Percentiles rank a stretch among this genome's conserved stretches.
phyloP scores from a whole-genome alignment of 768 basidiomycete species.

The Trametes elegans region DNA sequence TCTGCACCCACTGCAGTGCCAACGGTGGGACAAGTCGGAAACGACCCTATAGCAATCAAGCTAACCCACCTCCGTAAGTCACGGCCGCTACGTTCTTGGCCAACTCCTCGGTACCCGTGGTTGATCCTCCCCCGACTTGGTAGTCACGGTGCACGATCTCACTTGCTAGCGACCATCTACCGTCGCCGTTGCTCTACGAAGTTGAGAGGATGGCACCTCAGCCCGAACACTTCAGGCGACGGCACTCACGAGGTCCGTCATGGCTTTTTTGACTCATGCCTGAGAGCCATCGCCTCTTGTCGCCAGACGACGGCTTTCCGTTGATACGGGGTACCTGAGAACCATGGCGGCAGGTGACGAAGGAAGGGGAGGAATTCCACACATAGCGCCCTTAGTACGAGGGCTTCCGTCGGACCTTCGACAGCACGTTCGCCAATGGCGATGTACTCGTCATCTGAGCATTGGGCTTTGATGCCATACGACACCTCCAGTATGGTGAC shows the following conservation, averaged over 20 bases:
- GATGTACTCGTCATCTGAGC: background rate
- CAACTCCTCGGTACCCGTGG: slow-evolving; percentile 10
- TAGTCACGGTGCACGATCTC: slow-evolving; percentile 4
- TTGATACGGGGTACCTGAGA: slow-evolving; percentile 25
- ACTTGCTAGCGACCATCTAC: slow-evolving; percentile 1
- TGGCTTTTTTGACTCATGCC: background rate
- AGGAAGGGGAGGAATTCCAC: slow-evolving; percentile 14
- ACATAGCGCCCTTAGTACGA: slow-evolving; percentile 3
- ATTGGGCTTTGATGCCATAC: slow-evolving; percentile 9
- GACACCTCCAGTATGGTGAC: slow-evolving; percentile 19
- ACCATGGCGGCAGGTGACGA: slow-evolving; percentile 22
- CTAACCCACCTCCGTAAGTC: slow-evolving; percentile 16
- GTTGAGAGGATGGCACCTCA: too few species aligned
- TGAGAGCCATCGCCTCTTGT: background rate
- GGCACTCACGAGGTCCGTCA: background rate
- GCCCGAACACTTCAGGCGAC: background rate
- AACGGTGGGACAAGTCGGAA: too few species aligned
- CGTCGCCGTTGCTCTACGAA: background rate
- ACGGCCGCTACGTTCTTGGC: slow-evolving; percentile 11
- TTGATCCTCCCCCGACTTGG: background rate
- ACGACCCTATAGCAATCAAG: too few species aligned
- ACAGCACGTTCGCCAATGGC: slow-evolving; percentile 1
- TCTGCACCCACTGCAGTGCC: slow-evolving; percentile 16
- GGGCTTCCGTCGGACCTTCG: background rate
- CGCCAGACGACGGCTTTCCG: background rate